Base-by-base conservation (phyloP, 768 basidiomycete species). In the Dioszegia hungarica region DNA sequence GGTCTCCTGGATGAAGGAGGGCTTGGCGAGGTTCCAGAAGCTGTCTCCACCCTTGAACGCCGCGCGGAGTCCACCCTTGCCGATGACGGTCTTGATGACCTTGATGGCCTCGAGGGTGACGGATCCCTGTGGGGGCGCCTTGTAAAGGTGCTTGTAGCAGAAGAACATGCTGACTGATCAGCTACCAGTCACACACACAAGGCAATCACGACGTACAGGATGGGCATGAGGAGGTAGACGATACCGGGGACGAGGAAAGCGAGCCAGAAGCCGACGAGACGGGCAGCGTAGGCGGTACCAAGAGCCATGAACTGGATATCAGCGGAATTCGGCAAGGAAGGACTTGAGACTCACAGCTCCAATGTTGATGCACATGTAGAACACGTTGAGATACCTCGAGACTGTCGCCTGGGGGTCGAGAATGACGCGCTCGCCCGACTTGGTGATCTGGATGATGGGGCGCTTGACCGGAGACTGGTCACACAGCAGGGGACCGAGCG, bases 1-100 rank as follows among this genome's bases (percentile, higher is more conserved):
- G 2, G 28, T 25, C 12, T 51, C 60, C 17, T 58, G 54, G 45
- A 73, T 70, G 55, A 63, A 44, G 27, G 61, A 59, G 0, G 75
- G 75, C 54, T 73, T 75, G 41, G 72, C 75, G 5, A 48, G 36
- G 41, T 68, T 59, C 74, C 74, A 77, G 57, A 75, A 74, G 3
- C 58, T 60, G 19, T 69, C 62, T 19, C 61, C 65, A 19, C 70
- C 68, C 38, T 56, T 61, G 47, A 59, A 66, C 25, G 60, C 44
- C 1, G 56, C 44, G 22, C 48, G 53, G 49, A 53, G 63, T 9
- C 70, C 70, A 17, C 67, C 67, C 22, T 61, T 37, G 12, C 31
- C 36, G 48, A 75, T 54, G 11, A 77, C 46, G 10, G 31, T 27
- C 50, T 58, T 64, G 29, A 69, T 33, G 22, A 73, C 72, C 27